Percentiles rank a stretch among this genome's conserved stretches.
phyloP scores from a whole-genome alignment of 73 alveolate species.

The Paramecium caudatum region DNA sequence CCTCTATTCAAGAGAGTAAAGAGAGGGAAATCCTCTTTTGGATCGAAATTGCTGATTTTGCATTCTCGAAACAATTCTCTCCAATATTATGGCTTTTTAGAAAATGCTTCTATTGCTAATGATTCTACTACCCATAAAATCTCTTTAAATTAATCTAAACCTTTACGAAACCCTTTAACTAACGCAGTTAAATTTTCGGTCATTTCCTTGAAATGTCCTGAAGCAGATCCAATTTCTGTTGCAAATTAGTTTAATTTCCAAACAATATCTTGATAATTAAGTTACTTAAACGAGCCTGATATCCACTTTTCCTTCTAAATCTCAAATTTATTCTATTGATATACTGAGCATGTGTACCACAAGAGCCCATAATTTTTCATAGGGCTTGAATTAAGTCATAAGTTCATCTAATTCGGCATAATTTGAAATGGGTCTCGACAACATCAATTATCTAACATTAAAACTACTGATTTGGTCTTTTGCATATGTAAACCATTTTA shows the following conservation, averaged over 20 bases:
- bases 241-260: constrained; percentile 21
- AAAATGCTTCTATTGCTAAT: constrained; percentile 60
- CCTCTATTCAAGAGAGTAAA: constrained; percentile 26
- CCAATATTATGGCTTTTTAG: constrained; percentile 59
- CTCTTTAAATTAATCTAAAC: constrained; percentile 6
- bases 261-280: background rate
- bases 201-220: background rate
- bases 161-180: constrained; percentile 40
- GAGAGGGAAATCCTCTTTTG: constrained; percentile 46
- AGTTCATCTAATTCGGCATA: constrained; percentile 28
- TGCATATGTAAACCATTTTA: constrained; percentile 6
- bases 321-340: constrained; percentile 38
- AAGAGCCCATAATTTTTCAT: constrained; percentile 38
- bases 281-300: constrained; percentile 1
- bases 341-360: constrained; percentile 17
- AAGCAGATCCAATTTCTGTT: background rate
- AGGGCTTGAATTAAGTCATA: constrained; percentile 35
- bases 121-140: constrained; percentile 60
- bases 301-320: constrained; percentile 35
- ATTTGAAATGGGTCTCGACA: background rate
- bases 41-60: constrained; percentile 45
- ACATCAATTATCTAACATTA: constrained; percentile 12
- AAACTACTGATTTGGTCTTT: constrained; percentile 4
- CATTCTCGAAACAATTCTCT: constrained; percentile 63
- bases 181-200: background rate